phyloP scores from a whole-genome alignment of 2,329 filamentous ascomycete species.

The Beauveria sp. region DNA sequence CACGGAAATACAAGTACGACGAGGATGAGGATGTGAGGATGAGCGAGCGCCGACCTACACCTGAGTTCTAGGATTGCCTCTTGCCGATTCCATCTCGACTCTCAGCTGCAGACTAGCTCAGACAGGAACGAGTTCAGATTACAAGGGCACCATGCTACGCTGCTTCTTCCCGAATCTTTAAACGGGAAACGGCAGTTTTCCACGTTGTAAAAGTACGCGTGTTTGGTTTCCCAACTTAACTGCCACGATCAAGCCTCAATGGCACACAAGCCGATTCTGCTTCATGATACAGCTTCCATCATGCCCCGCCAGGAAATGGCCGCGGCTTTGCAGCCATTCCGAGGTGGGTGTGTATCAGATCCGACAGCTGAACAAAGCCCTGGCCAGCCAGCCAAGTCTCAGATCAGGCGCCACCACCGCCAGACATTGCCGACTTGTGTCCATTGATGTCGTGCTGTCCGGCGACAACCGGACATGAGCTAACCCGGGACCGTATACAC shows the following conservation, averaged over 20 bases:
- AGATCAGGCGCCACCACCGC: not conserved
- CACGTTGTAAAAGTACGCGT: no score
- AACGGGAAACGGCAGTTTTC: no score
- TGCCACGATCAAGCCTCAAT: no score
- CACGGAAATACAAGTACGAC: no score
- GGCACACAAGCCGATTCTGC: no score
- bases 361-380: not conserved
- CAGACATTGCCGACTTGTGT: not conserved
- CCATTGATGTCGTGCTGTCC: not conserved
- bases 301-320: no score
- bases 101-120: not conserved
- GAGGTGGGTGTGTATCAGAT: not conserved
- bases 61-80: not conserved
- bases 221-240: no score
- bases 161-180: not conserved
- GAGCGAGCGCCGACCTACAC: not conserved
- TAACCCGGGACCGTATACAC: not conserved
- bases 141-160: not conserved
- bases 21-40: not conserved
- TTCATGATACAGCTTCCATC: no score
- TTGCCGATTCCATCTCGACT: not conserved
- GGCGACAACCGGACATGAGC: slow-evolving; percentile 1
- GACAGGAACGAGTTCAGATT: not conserved
- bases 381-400: not conserved
- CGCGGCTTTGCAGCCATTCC: no score